A percentile compares a stretch with the other conserved stretches of the same genome.
These are phyloP conservation scores for Immersiella caudata DNA, from an alignment of 495 filamentous ascomycete species.

Conservation along the genomic window DNA sequence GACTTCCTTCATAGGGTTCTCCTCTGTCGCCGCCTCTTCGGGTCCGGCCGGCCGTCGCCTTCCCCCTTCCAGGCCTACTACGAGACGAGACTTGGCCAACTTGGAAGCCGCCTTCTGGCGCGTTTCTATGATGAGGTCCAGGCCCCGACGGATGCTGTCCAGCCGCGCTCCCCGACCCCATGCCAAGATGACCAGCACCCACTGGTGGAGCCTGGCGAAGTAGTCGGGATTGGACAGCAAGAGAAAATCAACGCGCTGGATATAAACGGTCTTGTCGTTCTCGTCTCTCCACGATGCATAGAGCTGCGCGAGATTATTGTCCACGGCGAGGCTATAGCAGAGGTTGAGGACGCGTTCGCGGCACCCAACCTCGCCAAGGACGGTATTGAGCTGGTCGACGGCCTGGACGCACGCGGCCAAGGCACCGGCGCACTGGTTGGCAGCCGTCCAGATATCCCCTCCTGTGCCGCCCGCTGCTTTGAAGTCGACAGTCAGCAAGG, in stretches of 20 bases:
- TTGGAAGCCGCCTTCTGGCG: slow-evolving; percentile 5
- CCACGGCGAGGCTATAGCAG: slow-evolving; percentile 10
- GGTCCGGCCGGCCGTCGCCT: background rate
- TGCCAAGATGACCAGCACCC: slow-evolving; percentile 7
- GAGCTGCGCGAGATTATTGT: slow-evolving; percentile 10
- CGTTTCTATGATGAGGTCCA: slow-evolving; percentile 3
- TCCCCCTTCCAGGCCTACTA: background rate
- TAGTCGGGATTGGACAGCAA: slow-evolving; percentile 8
- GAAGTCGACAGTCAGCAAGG: slow-evolving; percentile 12
- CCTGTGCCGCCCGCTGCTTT: slow-evolving; percentile 13
- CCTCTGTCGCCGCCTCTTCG: slow-evolving; percentile 10
- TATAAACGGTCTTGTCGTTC: slow-evolving; percentile 1
- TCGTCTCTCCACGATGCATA: slow-evolving; percentile 13
- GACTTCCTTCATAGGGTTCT: slow-evolving; percentile 4
- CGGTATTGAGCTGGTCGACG: slow-evolving; percentile 7
- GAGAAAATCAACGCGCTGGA: slow-evolving; percentile 8
- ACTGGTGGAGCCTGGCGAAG: slow-evolving; percentile 6
- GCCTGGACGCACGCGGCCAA: slow-evolving; percentile 12
- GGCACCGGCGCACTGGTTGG: slow-evolving; percentile 11
- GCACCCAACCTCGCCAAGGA: slow-evolving; percentile 10
- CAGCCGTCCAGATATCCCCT: slow-evolving; percentile 12
- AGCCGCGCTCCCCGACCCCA: slow-evolving; percentile 7
- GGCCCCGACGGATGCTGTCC: background rate
- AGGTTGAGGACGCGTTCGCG: slow-evolving; percentile 1
- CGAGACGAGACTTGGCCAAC: slow-evolving; percentile 4